These are phyloP conservation scores for Coix lacrymajobi DNA, from an alignment of 176 grass and related monocot species.

Conservation along the genomic window DNA sequence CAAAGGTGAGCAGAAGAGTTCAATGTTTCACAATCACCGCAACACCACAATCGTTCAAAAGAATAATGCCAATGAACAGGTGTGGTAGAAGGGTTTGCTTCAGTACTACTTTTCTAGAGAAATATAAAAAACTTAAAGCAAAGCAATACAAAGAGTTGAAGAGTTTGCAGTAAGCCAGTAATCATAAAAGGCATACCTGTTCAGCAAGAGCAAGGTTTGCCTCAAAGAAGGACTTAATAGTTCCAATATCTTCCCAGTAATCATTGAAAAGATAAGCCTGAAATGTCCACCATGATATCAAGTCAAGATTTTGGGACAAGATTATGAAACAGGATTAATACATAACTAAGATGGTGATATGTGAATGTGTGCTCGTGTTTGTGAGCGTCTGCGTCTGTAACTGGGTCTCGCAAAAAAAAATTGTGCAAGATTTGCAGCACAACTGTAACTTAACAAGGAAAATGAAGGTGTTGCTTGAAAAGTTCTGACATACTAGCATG, in stretches of 20 bases:
- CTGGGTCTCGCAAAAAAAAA: too few species aligned
- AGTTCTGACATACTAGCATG: background rate
- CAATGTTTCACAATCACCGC: background rate
- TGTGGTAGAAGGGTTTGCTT: background rate
- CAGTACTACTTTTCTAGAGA: background rate
- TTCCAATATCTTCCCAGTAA: slow-evolving; percentile 98
- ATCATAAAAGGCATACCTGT: slow-evolving; percentile 41
- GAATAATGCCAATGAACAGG: background rate
- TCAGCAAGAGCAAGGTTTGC: slow-evolving; percentile 84
- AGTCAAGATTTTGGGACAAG: background rate
- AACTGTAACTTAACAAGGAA: background rate
- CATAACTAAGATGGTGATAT: background rate
- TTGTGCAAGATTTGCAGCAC: background rate
- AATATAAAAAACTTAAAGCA: background rate
- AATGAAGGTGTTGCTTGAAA: background rate
- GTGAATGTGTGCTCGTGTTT: too few species aligned
- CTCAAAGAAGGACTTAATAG: slow-evolving; percentile 91
- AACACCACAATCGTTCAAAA: background rate
- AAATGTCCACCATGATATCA: background rate
- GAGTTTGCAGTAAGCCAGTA: slow-evolving; percentile 6
- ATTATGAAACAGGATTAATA: background rate
- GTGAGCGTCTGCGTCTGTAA: too few species aligned
- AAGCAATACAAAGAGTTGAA: background rate
- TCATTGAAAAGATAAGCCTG: slow-evolving; percentile 95
- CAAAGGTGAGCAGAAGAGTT: slow-evolving; percentile 12